phyloP scores from a whole-genome alignment of 257 asterid genomes.

The Cruciata laevipes region DNA sequence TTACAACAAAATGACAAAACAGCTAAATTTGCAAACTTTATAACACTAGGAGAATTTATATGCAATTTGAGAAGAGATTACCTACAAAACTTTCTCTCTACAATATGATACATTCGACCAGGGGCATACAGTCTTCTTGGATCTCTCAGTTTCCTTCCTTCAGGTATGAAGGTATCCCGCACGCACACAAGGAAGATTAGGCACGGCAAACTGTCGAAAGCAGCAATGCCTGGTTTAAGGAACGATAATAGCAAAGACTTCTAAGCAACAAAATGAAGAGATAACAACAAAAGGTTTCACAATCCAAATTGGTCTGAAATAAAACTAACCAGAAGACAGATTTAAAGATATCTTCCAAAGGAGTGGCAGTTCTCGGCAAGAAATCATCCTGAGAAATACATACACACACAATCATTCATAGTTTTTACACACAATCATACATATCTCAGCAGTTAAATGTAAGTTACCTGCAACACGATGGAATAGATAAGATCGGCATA shows the following conservation, averaged over 20 bases:
- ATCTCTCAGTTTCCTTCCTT: slow-evolving; percentile 89
- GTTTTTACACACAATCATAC: background rate
- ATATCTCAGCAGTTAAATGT: background rate
- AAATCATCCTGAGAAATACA: slow-evolving; percentile 74
- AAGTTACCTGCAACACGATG: slow-evolving; percentile 72
- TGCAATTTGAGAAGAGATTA: slow-evolving; percentile 18
- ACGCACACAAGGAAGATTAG: slow-evolving; percentile 70
- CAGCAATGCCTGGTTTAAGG: slow-evolving; percentile 47
- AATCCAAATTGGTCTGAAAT: slow-evolving; percentile 6
- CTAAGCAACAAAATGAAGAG: slow-evolving; percentile 16
- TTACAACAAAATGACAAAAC: background rate
- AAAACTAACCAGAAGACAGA: slow-evolving; percentile 80
- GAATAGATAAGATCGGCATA: slow-evolving; percentile 80
- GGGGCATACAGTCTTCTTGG: slow-evolving; percentile 92
- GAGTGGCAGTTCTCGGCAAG: slow-evolving; percentile 93
- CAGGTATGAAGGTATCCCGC: slow-evolving; percentile 95
- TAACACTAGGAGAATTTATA: background rate
- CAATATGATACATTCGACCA: slow-evolving; percentile 91
- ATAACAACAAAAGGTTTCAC: slow-evolving; percentile 9
- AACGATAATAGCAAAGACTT: slow-evolving; percentile 26
- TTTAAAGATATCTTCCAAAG: slow-evolving; percentile 86
- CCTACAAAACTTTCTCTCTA: slow-evolving; percentile 93
- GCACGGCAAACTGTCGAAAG: slow-evolving; percentile 97
- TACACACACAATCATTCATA: background rate
- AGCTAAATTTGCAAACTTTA: slow-evolving; percentile 3